A percentile compares a stretch with the other conserved stretches of the same genome.
Evolutionary conservation across 2,329 filamentous ascomycete genomes (phyloP).

Genomic region (Aureobasidium lini): DNA sequence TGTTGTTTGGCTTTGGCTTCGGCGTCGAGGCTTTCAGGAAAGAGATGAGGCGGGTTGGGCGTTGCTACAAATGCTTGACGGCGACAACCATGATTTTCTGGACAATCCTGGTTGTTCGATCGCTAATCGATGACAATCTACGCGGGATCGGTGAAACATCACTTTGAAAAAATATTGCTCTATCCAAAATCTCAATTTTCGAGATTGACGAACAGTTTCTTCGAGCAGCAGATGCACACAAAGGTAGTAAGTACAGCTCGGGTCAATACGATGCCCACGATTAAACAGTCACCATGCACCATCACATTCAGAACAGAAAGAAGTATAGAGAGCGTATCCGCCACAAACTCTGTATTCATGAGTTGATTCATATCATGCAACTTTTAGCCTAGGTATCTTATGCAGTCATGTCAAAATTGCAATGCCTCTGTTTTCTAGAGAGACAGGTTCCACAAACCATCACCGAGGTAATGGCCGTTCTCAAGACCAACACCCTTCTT

Average conservation of each 20-base stretch:
- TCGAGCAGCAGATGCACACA: too few relatives aligned
- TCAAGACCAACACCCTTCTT: constrained; percentile 93
- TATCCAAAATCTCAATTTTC: too few relatives aligned
- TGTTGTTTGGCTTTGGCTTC: constrained; percentile 7
- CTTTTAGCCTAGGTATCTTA: constrained; percentile 3
- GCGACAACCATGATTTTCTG: too few relatives aligned
- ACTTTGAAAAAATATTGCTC: too few relatives aligned
- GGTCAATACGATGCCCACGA: too few relatives aligned
- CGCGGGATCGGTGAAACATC: too few relatives aligned
- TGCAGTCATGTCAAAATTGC: neutral
- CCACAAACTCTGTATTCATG: neutral
- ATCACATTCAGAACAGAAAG: too few relatives aligned
- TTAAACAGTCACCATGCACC: too few relatives aligned
- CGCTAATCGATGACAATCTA: too few relatives aligned
- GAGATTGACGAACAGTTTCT: too few relatives aligned
- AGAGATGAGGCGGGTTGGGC: constrained; percentile 8
- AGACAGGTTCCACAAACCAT: constrained; percentile 79
- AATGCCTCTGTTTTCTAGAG: constrained; percentile 23
- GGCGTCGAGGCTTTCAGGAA: neutral
- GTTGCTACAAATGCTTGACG: neutral
- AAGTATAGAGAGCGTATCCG: neutral
- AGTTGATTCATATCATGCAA: neutral
- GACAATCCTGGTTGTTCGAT: too few relatives aligned
- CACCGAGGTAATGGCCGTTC: constrained; percentile 85
- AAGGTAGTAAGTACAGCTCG: too few relatives aligned